Conservation (phyloP, 768 basidiomycete genomes). For the Leccinum arenicola region DNA sequence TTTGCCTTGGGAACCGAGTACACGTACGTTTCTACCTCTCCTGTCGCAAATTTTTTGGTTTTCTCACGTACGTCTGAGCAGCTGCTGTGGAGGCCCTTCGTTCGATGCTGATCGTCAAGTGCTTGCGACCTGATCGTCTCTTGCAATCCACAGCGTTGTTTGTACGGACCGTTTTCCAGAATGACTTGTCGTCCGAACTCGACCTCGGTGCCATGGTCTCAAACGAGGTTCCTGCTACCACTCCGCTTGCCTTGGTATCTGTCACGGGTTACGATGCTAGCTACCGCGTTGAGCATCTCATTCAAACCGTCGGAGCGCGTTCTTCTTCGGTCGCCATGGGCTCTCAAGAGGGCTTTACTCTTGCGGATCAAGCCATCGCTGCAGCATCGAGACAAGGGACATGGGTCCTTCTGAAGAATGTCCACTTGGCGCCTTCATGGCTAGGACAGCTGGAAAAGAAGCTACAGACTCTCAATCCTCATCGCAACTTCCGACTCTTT, state of each 20-base stretch:
- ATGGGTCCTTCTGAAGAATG: slow-evolving; percentile 97
- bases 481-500: slow-evolving; percentile 93
- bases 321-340: slow-evolving; percentile 97
- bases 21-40: slow-evolving; percentile 53
- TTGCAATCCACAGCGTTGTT: slow-evolving; percentile 79
- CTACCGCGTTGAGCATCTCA: slow-evolving; percentile 87
- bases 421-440: slow-evolving; percentile 95
- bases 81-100: slow-evolving; percentile 76
- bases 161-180: slow-evolving; percentile 72
- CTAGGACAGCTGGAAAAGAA: slow-evolving; percentile 95
- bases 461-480: slow-evolving; percentile 84
- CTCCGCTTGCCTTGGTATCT: slow-evolving; percentile 87
- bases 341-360: slow-evolving; percentile 93
- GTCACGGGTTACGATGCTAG: slow-evolving; percentile 99
- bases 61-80: slow-evolving; percentile 28
- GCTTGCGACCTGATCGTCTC: slow-evolving; percentile 88
- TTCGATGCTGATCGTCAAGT: slow-evolving; percentile 78
- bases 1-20: slow-evolving; percentile 72
- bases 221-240: slow-evolving; percentile 74
- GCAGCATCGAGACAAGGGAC: slow-evolving; percentile 88
- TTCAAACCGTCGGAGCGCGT: slow-evolving; percentile 70
- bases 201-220: slow-evolving; percentile 76
- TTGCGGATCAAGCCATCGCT: slow-evolving; percentile 95
- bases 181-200: slow-evolving; percentile 76
- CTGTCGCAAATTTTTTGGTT: neutral